phyloP scores from a whole-genome alignment of 805 yeast species.

The Ogataea populi-albae region DNA sequence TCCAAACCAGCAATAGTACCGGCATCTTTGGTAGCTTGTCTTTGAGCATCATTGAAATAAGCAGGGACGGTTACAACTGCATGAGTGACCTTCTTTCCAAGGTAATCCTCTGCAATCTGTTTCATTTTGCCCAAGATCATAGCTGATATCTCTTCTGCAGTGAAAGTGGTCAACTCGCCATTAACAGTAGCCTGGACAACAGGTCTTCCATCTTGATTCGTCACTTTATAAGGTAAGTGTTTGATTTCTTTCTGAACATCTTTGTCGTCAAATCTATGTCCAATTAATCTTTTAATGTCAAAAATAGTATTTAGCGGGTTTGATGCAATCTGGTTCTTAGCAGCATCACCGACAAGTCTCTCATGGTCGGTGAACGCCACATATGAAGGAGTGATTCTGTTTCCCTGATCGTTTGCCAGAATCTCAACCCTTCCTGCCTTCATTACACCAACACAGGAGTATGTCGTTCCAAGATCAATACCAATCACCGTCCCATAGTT shows the following conservation, averaged over 20 bases:
- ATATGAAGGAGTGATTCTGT: slow-evolving; percentile 96
- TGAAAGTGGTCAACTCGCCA: slow-evolving; percentile 81
- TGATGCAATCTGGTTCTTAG: slow-evolving; percentile 97
- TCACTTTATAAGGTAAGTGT: slow-evolving; percentile 85
- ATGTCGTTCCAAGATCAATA: slow-evolving; percentile 96
- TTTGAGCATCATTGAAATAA: slow-evolving; percentile 89
- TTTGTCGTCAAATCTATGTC: slow-evolving; percentile 74
- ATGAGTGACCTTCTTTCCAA: slow-evolving; percentile 80
- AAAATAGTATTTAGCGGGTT: slow-evolving; percentile 92
- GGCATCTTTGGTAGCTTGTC: slow-evolving; percentile 93
- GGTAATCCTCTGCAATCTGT: slow-evolving; percentile 85
- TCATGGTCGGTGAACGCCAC: slow-evolving; percentile 96
- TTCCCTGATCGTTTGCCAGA: slow-evolving; percentile 97
- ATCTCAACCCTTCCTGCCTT: slow-evolving; percentile 70
- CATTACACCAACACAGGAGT: slow-evolving; percentile 91
- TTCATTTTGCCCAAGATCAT: slow-evolving; percentile 92
- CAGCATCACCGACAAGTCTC: slow-evolving; percentile 96
- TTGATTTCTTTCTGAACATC: slow-evolving; percentile 77
- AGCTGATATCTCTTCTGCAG: slow-evolving; percentile 93
- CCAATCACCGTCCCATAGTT: slow-evolving; percentile 59
- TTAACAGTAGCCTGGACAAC: slow-evolving; percentile 81
- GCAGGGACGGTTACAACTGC: slow-evolving; percentile 95
- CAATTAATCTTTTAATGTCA: slow-evolving; percentile 94
- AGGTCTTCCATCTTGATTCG: slow-evolving; percentile 82
- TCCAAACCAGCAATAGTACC: slow-evolving; percentile 90